Evolutionary conservation across 2,329 filamentous ascomycete species (phyloP).

Genomic region (Colletotrichum higginsianum): DNA sequence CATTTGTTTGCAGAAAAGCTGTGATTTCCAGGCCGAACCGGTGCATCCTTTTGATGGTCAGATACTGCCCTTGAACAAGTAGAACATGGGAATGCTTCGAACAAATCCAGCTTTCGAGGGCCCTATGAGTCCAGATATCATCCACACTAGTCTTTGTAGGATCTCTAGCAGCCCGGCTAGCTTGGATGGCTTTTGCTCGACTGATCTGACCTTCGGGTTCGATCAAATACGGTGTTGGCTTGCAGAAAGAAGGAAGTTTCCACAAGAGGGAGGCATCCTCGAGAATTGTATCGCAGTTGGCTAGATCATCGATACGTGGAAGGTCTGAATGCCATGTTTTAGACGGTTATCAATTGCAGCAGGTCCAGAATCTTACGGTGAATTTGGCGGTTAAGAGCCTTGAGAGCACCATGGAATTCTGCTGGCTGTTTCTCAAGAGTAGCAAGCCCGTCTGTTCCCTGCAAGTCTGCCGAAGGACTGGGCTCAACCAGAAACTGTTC

Average conservation of each 20-base stretch:
- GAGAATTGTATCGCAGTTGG: neutral
- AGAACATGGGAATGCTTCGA: neutral
- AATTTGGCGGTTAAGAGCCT: too few relatives aligned
- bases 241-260: neutral
- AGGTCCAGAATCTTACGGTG: too few relatives aligned
- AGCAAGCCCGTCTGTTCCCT: too few relatives aligned
- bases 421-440: too few relatives aligned
- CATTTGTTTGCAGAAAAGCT: neutral
- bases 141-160: neutral
- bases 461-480: too few relatives aligned
- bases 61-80: neutral
- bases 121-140: neutral
- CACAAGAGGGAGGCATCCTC: neutral
- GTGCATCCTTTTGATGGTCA: neutral
- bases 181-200: neutral
- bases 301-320: too few relatives aligned
- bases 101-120: neutral
- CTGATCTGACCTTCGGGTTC: neutral
- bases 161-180: neutral
- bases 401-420: too few relatives aligned
- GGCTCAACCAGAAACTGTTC: too few relatives aligned
- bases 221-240: constrained; percentile 1
- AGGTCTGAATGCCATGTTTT: too few relatives aligned
- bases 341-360: neutral
- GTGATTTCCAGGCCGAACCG: neutral